These are phyloP conservation scores for Oryza glaberrima DNA, from an alignment of 176 grass and related monocot species.

Conservation along the genomic window DNA sequence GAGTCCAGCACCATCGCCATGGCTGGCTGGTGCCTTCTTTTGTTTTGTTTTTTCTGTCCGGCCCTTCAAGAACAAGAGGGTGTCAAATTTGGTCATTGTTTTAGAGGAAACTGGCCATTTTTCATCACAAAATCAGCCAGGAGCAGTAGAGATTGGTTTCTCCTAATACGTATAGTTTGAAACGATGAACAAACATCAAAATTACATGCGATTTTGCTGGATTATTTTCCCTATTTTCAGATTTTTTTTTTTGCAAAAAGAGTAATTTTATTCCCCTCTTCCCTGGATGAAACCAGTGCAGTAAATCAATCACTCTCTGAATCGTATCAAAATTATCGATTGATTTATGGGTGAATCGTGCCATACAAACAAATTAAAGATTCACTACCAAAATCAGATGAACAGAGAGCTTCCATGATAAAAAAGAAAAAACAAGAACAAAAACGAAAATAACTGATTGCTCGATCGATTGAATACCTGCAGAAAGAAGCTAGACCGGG, in stretches of 20 bases:
- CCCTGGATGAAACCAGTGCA: not conserved
- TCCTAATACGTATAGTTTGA: not conserved
- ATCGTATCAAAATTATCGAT: not conserved
- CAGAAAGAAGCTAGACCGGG: not conserved
- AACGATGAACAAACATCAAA: not conserved
- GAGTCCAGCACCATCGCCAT: conserved; percentile 77
- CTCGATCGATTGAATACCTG: conserved; percentile 43
- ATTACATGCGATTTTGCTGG: not conserved
- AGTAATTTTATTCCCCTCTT: not conserved
- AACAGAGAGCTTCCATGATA: not conserved
- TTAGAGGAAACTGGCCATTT: not conserved
- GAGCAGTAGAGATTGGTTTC: not conserved
- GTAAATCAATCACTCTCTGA: not conserved
- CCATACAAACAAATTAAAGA: not conserved
- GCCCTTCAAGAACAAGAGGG: conserved; percentile 2
- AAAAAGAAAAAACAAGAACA: not conserved
- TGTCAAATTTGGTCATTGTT: not conserved
- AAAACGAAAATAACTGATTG: not conserved
- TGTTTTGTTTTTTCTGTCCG: not conserved
- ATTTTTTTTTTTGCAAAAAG: conserved; percentile 12
- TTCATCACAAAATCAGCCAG: not conserved
- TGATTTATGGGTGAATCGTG: not conserved
- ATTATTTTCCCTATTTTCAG: not conserved
- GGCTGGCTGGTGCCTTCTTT: conserved; percentile 36
- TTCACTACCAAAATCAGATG: conserved; percentile 12